Evolutionary conservation across 1,284 basidiomycete genomes (phyloP), one percentile per base, ranked within the genome.

Genomic region (Ganoderma boninense): DNA sequence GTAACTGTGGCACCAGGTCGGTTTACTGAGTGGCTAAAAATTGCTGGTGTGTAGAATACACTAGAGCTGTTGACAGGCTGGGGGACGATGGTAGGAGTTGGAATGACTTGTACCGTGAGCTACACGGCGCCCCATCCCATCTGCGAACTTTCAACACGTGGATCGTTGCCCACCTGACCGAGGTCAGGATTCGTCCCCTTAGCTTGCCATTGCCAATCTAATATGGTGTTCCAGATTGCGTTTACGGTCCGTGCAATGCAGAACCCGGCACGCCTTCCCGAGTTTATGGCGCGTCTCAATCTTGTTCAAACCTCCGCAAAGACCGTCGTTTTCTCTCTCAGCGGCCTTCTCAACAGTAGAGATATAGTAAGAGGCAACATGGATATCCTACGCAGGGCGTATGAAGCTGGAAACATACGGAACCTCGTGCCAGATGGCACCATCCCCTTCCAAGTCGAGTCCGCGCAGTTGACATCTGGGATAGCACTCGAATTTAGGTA

Each of bases 241-340:
- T 94, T 94, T 77, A 88, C 90, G 4, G 80, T 94, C 3, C 88
- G 91, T 63, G 92, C 92, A 7, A 87, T 91, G 14, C 88, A 90
- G 78, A 86, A 90, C 69, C 92, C 93, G 2, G 79, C 86, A 2
- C 87, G 89, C 10, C 91, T 94, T 72, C 92, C 93, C 0, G 79
- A 93, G 40, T 91, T 92, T 0, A 82, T 94, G 13, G 89, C 92
- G 2, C 92, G 92, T 4, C 83, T 94, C 38, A 87, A 89, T 67
- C 84, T 95, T 16, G 88, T 95, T 42, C 90, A 89, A 46, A 84
- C 87, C 44, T 89, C 91, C 2, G 86, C 91, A 0, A 77, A 76
- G 20, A 79, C 82, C 1, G 93, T 94, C 75, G 85, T 86, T 1
- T 73, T 76, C n/a, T 85, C 83, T 2, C 76, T 92, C 18, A 83